These are phyloP conservation scores for Simmondsia chinensis DNA, from an alignment of 148 eudicot genomes.

Conservation along the genomic window DNA sequence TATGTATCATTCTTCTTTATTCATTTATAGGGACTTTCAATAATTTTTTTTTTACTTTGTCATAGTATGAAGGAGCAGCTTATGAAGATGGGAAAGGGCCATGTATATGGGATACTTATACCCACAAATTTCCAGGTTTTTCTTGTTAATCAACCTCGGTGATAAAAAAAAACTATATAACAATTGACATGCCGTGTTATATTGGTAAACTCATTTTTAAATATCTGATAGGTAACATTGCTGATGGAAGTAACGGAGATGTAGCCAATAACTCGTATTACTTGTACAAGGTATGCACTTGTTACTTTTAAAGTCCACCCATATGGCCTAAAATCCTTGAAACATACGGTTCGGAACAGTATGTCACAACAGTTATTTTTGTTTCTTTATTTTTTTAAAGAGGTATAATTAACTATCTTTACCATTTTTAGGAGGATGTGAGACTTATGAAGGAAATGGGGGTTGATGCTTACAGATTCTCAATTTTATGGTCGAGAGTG, in stretches of 20 bases:
- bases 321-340: too few relatives aligned
- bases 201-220: background rate
- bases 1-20: background rate
- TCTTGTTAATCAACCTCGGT: background rate
- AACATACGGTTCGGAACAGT: too few relatives aligned
- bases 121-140: constrained; percentile 25
- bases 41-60: background rate
- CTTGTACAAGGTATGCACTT: constrained; percentile 18
- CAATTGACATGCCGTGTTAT: background rate
- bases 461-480: constrained; percentile 27
- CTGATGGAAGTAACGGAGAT: constrained; percentile 26
- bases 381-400: too few relatives aligned
- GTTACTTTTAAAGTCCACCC: background rate
- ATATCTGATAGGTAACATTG: constrained; percentile 21
- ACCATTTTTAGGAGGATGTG: constrained; percentile 24
- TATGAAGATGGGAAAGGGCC: constrained; percentile 23
- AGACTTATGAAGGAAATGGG: constrained; percentile 29
- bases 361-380: too few relatives aligned
- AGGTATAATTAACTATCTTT: too few relatives aligned
- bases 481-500: constrained; percentile 31
- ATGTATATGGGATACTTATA: constrained; percentile 31
- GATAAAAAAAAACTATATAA: background rate
- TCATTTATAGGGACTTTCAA: background rate
- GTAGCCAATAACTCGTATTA: constrained; percentile 23
- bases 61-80: constrained; percentile 38